Conservation (phyloP, 2,329 filamentous ascomycete genomes). For the Scleromitrula shiraiana region DNA sequence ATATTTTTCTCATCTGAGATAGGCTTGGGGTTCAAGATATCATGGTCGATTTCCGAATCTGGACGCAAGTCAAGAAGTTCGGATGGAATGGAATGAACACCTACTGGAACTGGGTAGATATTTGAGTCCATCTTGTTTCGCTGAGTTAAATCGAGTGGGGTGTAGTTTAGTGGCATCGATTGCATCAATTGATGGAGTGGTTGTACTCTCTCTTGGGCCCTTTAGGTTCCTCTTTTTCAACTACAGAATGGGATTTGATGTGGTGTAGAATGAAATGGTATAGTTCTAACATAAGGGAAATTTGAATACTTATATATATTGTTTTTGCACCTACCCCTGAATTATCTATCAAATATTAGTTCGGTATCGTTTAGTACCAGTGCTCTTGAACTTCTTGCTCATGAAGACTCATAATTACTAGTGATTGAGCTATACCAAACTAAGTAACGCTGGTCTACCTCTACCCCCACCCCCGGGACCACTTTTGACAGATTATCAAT, state of each 20-base stretch:
- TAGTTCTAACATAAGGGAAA: no score
- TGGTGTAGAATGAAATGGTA: no score
- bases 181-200: no score
- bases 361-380: background rate
- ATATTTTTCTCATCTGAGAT: conserved; percentile 42
- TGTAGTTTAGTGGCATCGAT: background rate
- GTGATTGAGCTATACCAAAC: background rate
- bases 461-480: no score
- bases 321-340: no score
- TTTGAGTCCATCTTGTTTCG: conserved; percentile 18
- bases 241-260: background rate
- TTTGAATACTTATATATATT: no score
- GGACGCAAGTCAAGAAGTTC: conserved; percentile 38
- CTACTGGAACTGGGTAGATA: conserved; percentile 31
- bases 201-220: no score
- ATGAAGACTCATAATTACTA: background rate
- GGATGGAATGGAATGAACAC: conserved; percentile 35
- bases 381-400: background rate
- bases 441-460: no score
- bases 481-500: no score
- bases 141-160: background rate
- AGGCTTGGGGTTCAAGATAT: conserved; percentile 34
- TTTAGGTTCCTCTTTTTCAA: no score
- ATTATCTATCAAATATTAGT: no score
- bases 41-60: conserved; percentile 38